These are phyloP conservation scores for Amaranthus tricolor DNA, from an alignment of 179 eudicot genomes.

Conservation along the genomic window DNA sequence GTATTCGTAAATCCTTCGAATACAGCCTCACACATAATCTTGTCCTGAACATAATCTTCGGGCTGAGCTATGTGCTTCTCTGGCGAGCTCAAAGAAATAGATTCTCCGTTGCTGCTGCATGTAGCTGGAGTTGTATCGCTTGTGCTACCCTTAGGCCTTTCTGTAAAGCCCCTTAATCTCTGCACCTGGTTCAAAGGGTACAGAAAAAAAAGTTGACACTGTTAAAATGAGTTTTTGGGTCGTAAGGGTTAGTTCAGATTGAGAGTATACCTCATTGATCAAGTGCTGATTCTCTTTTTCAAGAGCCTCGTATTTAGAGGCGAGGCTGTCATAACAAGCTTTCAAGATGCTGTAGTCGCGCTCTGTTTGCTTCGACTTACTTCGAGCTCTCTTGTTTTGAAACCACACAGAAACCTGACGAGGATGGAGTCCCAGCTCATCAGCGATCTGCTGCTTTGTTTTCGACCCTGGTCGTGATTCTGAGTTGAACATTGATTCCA, in stretches of 20 bases:
- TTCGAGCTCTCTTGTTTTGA: constrained; percentile 54
- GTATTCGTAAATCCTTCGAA: not conserved
- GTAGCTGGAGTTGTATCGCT: constrained; percentile 15
- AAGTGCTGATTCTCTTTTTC: constrained; percentile 42
- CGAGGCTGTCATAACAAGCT: constrained; percentile 32
- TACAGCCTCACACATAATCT: not conserved
- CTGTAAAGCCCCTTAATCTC: constrained; percentile 30
- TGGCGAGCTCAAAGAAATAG: constrained; percentile 1
- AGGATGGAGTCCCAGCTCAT: constrained; percentile 51
- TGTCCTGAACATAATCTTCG: constrained; percentile 14
- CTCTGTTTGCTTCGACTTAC: constrained; percentile 51
- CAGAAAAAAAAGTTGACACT: not conserved
- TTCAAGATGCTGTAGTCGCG: constrained; percentile 34
- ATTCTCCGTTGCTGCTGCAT: constrained; percentile 17
- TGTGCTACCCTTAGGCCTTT: constrained; percentile 8
- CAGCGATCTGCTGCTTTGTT: constrained; percentile 46
- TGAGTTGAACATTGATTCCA: constrained; percentile 40
- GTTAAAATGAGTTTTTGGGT: not conserved
- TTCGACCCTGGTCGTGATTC: constrained; percentile 49
- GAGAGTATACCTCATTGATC: constrained; percentile 32
- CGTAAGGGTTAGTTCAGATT: not conserved
- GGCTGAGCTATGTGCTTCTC: constrained; percentile 8
- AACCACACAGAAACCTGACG: constrained; percentile 62
- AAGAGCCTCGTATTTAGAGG: constrained; percentile 35
- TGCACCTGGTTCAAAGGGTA: constrained; percentile 31